Evolutionary conservation across 2,329 filamentous ascomycete species (phyloP).

Genomic region (Ampelomyces quisqualis): DNA sequence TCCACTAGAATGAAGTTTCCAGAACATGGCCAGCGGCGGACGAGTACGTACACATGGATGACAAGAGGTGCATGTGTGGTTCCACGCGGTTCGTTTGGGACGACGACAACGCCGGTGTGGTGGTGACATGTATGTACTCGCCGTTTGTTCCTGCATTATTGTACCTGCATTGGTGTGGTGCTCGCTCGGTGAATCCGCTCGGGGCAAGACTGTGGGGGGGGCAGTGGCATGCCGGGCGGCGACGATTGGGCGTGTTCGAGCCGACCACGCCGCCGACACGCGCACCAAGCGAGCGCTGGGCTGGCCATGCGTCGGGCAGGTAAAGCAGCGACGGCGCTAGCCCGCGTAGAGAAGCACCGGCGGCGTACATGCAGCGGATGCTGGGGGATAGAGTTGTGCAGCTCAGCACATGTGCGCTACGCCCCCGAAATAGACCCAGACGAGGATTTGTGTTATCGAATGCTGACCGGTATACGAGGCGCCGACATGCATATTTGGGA

Average conservation of each 20-base stretch:
- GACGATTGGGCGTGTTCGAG: conserved; percentile 30
- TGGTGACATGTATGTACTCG: conserved; percentile 15
- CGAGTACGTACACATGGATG: conserved; percentile 17
- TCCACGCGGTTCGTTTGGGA: conserved; percentile 17
- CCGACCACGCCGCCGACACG: conserved; percentile 35
- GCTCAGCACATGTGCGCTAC: conserved; percentile 32
- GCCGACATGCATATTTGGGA: conserved; percentile 31
- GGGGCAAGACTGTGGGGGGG: conserved; percentile 36
- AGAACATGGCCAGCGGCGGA: conserved; percentile 34
- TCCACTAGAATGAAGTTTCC: conserved; percentile 36
- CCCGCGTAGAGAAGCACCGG: conserved; percentile 20
- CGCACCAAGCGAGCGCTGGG: conserved; percentile 24
- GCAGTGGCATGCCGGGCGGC: conserved; percentile 15
- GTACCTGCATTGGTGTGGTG: conserved; percentile 46
- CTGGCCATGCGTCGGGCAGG: conserved; percentile 19
- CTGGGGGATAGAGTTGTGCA: conserved; percentile 35
- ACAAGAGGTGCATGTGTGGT: conserved; percentile 3
- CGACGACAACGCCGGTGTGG: conserved; percentile 20
- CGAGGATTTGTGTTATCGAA: conserved; percentile 35
- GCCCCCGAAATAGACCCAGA: conserved; percentile 37
- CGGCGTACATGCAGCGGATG: conserved; percentile 32
- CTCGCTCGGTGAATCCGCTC: conserved; percentile 23
- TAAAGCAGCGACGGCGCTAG: conserved; percentile 36
- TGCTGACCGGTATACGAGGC: conserved; percentile 37
- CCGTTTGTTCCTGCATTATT: conserved; percentile 26